Evolutionary conservation across 1,139 yeast species (phyloP).

Genomic region (Eremothecium sinecaudum): DNA sequence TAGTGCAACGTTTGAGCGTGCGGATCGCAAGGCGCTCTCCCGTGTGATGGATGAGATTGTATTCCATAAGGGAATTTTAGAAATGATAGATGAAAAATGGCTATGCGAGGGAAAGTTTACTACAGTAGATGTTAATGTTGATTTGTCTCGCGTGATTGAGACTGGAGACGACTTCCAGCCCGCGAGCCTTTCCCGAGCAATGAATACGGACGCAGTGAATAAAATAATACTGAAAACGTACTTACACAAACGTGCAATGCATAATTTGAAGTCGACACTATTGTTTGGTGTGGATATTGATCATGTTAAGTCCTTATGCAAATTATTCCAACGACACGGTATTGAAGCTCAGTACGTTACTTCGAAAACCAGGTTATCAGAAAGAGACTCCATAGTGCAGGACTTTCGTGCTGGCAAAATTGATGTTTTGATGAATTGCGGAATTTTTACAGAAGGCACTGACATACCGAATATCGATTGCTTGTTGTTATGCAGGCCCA

Average conservation of each 20-base stretch:
- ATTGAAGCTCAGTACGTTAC: constrained; percentile 68
- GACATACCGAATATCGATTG: constrained; percentile 89
- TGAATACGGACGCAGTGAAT: constrained; percentile 48
- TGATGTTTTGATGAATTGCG: constrained; percentile 77
- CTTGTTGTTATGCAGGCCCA: constrained; percentile 69
- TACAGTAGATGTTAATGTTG: constrained; percentile 37
- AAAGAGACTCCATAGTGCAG: constrained; percentile 44
- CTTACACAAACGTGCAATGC: constrained; percentile 24
- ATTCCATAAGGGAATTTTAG: constrained; percentile 54
- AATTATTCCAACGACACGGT: constrained; percentile 47
- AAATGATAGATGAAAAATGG: constrained; percentile 62
- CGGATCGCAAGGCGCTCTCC: constrained; percentile 55
- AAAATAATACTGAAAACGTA: constrained; percentile 53
- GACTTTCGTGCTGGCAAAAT: constrained; percentile 56
- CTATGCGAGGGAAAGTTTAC: constrained; percentile 63
- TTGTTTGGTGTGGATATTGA: constrained; percentile 68
- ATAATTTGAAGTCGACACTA: constrained; percentile 50
- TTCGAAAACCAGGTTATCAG: constrained; percentile 48
- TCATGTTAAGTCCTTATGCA: constrained; percentile 54
- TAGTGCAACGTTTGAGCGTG: constrained; percentile 71
- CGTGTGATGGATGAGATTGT: constrained; percentile 65
- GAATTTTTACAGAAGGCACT: constrained; percentile 90
- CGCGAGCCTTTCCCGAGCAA: constrained; percentile 41
- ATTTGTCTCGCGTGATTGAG: constrained; percentile 30
- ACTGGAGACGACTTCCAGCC: constrained; percentile 44